phyloP scores from a whole-genome alignment of 202 grass and related monocot species.

The Zoysia matrella region DNA sequence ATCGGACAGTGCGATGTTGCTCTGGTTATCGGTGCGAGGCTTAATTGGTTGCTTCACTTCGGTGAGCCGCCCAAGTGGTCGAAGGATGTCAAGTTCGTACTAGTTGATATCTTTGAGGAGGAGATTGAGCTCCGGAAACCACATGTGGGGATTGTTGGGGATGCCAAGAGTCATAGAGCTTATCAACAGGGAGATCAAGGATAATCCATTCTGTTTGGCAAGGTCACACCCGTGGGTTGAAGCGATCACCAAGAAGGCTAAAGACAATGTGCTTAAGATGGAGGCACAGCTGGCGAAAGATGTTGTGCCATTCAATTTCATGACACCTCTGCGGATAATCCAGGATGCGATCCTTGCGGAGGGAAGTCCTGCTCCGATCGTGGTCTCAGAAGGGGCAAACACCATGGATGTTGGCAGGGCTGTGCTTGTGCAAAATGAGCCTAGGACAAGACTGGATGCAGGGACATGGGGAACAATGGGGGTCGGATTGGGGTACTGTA shows the following conservation, averaged over 20 bases:
- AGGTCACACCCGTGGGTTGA: conserved; percentile 83
- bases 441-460: conserved; percentile 90
- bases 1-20: conserved; percentile 83
- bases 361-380: conserved; percentile 74
- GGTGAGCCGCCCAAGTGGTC: conserved; percentile 87
- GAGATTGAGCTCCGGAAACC: conserved; percentile 92
- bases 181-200: conserved; percentile 88
- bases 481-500: conserved; percentile 90
- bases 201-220: conserved; percentile 80
- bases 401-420: conserved; percentile 94
- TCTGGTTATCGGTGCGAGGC: conserved; percentile 73
- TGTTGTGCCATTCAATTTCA: conserved; percentile 91
- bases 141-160: conserved; percentile 69
- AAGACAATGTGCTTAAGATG: conserved; percentile 81
- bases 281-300: conserved; percentile 70
- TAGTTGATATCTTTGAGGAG: conserved; percentile 74
- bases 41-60: conserved; percentile 97
- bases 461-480: conserved; percentile 99
- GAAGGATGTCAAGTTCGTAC: conserved; percentile 92
- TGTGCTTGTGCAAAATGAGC: conserved; percentile 95
- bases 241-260: conserved; percentile 79
- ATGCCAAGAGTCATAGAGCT: conserved; percentile 76
- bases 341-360: conserved; percentile 78
- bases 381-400: conserved; percentile 91
- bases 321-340: conserved; percentile 89